Percentiles rank a stretch among this genome's conserved stretches.
Evolutionary conservation across 345 rosid genomes (phyloP).

Genomic region (Mangifera indica): DNA sequence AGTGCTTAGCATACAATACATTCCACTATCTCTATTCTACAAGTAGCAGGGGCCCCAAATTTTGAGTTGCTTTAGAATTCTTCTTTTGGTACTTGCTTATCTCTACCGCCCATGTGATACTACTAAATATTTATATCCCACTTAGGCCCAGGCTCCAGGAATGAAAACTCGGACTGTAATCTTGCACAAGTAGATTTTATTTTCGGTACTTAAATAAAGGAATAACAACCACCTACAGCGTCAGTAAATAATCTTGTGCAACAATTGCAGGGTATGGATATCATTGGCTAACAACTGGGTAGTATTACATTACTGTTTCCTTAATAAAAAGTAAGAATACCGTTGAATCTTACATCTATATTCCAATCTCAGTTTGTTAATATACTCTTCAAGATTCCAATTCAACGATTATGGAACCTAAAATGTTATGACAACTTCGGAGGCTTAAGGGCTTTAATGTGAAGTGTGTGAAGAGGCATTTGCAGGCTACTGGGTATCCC

Average conservation of each 20-base stretch:
- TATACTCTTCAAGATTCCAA: no score
- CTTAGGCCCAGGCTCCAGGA: neutral
- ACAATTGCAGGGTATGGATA: no score
- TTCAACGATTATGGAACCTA: no score
- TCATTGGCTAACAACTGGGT: no score
- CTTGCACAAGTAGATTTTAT: neutral
- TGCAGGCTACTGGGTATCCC: neutral
- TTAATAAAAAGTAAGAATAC: no score
- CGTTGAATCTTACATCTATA: no score
- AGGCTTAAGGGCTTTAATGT: no score
- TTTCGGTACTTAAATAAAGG: neutral
- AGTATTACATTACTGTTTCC: no score
- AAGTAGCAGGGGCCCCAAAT: conserved; percentile 1
- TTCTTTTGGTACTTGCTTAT: neutral
- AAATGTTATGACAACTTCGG: no score
- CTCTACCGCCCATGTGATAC: neutral
- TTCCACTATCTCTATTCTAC: neutral
- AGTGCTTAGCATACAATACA: conserved; percentile 8
- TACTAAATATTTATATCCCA: neutral
- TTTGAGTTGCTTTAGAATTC: neutral
- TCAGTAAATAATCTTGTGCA: no score
- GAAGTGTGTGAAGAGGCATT: neutral
- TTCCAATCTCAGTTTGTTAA: no score
- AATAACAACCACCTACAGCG: no score
- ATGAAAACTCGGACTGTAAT: neutral